Evolutionary conservation across 2,329 filamentous ascomycete species (phyloP), one percentile per base, ranked within the genome.

Genomic region (Westerdykella sp.): DNA sequence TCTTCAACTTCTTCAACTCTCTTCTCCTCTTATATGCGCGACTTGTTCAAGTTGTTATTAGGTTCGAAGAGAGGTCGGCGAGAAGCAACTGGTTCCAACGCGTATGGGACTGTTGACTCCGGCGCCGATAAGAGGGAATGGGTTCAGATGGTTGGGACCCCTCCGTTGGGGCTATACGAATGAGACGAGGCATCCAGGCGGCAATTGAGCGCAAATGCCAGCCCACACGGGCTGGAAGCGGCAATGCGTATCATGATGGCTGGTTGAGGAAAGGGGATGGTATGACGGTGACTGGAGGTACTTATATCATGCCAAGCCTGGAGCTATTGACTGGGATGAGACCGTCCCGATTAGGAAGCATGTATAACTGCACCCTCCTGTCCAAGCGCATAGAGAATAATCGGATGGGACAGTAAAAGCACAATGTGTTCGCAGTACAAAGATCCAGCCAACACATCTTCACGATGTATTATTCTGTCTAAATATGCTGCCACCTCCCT

Each of bases 111-210:
- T 46, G 45, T 32, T 38, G 46, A 43, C 56, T 55, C 61, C 50
- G 45, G 49, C 50, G 54, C 58, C 54, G 53, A 56, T 42, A 48
- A 51, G 50, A 54, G 51, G 49, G 48, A 40, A 48, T 45, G 48
- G 48, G 47, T 28, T 75, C 62, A 77, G 58, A 70, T 63, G 50
- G 61, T 63, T 47, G 50, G 54, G 56, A 77, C 75, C 75, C 75
- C 74, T 65, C 55, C 71, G 53, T 71, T 76, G 74, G 75, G 75
- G 74, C 71, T 76, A 75, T 75, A 57, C 44, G 55, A 55, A 56
- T 55, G 48, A 55, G 53, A 54, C 37, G 51, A 50, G 51, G 52
- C 50, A 62, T 58, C 48, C 41, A 44, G 49, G 45, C 55, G 45
- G 40, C 43, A 28, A 35, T 35, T 53, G 45, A 45, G 43, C 43